Base-by-base conservation (phyloP, 192 early-diverging fungal genomes). In the Cladochytrium replicatum region DNA sequence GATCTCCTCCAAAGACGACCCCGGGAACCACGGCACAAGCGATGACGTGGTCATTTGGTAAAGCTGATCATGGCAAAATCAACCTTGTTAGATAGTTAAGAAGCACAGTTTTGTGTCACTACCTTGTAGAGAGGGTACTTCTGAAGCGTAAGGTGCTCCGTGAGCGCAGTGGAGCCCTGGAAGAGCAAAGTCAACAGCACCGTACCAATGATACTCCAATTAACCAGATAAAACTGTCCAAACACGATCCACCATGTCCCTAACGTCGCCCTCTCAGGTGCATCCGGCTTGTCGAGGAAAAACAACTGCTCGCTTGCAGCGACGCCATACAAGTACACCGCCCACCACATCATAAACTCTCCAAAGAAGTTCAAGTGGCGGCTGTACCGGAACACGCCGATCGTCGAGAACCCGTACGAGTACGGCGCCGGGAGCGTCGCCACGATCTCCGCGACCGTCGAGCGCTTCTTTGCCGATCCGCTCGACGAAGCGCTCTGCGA, bases 361-460 rank as follows among this genome's bases (percentile, higher is more conserved):
- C 78, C 81, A 43, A 86, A 83, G 55, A 87, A 87, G 61, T 93
- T 91, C 34, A 88, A 83, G 50, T 96, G 92, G 15, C 92, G 71
- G 24, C 69, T 75, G 53, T 67, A 87, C 11, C 58, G 44, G 57
- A 82, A 96, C 44, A 91, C 46, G 5, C 90, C 92, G 3, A 67
- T 43, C 28, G 74, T 77, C 31, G 78, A 67, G 67, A 91, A 96
- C 0, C 88, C 89, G 15, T 70, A 50, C 22, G 63, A 54, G 37
- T 61, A 68, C 19, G 59, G 63, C 6, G 28, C 29, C 15, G 58
- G 55, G n/a, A 70, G 41, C 8, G 32, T 15, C 9, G 55, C 51
- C 22, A 64, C 30, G 7, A 25, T 22, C 0, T 50, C 41, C 7
- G 41, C n/a, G n/a, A n/a, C n/a, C n/a, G n/a, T n/a, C n/a, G n/a